Evolutionary conservation across 2,329 filamentous ascomycete species (phyloP).

Genomic region (Cladosporium sp.): DNA sequence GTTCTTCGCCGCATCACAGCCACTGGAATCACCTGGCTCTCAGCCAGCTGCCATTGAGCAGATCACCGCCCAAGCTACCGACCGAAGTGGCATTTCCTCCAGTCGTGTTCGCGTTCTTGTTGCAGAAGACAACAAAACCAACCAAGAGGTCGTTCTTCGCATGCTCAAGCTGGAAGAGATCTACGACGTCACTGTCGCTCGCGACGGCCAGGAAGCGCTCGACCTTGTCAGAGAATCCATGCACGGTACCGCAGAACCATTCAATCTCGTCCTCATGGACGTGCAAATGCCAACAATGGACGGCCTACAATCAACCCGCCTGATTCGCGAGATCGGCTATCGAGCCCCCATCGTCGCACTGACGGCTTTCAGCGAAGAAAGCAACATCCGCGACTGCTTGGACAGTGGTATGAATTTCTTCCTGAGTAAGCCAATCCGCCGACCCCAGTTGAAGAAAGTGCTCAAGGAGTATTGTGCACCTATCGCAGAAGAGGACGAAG

Average conservation of each 20-base stretch:
- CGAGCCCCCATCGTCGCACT: slow-evolving; percentile 83
- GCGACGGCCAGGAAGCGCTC: slow-evolving; percentile 65
- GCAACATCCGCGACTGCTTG: slow-evolving; percentile 62
- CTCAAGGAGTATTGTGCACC: slow-evolving; percentile 76
- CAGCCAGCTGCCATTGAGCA: slow-evolving; percentile 63
- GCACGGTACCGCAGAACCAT: slow-evolving; percentile 60
- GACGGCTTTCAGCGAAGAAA: slow-evolving; percentile 86
- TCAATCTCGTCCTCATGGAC: slow-evolving; percentile 94
- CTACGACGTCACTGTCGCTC: slow-evolving; percentile 81
- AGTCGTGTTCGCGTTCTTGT: slow-evolving; percentile 75
- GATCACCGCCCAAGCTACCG: slow-evolving; percentile 57
- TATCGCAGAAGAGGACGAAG: slow-evolving; percentile 64
- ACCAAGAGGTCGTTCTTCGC: slow-evolving; percentile 57
- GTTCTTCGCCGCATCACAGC: slow-evolving; percentile 60
- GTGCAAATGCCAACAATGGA: slow-evolving; percentile 91
- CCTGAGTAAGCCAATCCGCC: slow-evolving; percentile 66
- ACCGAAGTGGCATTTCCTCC: slow-evolving; percentile 19
- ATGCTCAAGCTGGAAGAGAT: slow-evolving; percentile 73
- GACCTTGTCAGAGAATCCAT: slow-evolving; percentile 81
- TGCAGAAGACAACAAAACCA: slow-evolving; percentile 71
- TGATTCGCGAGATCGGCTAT: slow-evolving; percentile 85
- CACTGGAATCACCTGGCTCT: slow-evolving; percentile 52
- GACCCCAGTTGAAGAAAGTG: slow-evolving; percentile 82
- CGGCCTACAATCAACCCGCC: slow-evolving; percentile 76
- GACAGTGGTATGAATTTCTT: slow-evolving; percentile 93